Percentiles rank a stretch among this genome's conserved stretches.
These are phyloP conservation scores for Cetradonia linearis DNA, from an alignment of 495 filamentous ascomycete species.

Conservation along the genomic window DNA sequence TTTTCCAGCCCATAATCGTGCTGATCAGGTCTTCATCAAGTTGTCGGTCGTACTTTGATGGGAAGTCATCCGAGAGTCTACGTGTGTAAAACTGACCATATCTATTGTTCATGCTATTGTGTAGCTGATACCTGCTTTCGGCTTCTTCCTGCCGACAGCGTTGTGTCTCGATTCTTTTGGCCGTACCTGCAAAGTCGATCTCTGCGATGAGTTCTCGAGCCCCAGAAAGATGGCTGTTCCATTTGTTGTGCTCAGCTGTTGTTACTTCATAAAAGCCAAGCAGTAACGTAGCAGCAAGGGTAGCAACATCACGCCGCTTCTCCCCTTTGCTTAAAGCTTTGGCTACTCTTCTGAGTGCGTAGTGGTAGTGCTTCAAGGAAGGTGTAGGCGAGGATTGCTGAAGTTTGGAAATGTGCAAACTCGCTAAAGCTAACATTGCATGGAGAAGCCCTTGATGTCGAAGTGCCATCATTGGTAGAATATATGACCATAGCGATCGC, in stretches of 20 bases:
- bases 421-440: conserved; percentile 79
- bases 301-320: conserved; percentile 67
- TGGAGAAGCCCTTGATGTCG: conserved; percentile 78
- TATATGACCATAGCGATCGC: conserved; percentile 81
- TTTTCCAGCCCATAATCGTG: conserved; percentile 34
- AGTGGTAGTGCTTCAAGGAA: conserved; percentile 85
- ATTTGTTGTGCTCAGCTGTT: conserved; percentile 89
- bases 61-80: conserved; percentile 23
- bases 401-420: conserved; percentile 79
- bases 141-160: conserved; percentile 20
- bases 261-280: conserved; percentile 91
- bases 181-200: conserved; percentile 64
- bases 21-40: conserved; percentile 39
- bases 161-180: conserved; percentile 54
- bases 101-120: background rate
- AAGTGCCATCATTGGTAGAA: conserved; percentile 73
- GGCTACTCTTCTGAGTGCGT: conserved; percentile 66
- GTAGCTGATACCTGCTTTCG: conserved; percentile 7
- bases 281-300: conserved; percentile 77
- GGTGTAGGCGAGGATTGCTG: conserved; percentile 61
- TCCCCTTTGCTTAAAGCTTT: conserved; percentile 59
- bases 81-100: conserved; percentile 13
- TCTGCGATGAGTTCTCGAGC: conserved; percentile 75
- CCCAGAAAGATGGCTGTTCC: conserved; percentile 84
- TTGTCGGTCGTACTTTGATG: conserved; percentile 34